A percentile compares a stretch with the other conserved stretches of the same genome.
Conservation (phyloP, 768 basidiomycete species). For the Pholiota microspora region DNA sequence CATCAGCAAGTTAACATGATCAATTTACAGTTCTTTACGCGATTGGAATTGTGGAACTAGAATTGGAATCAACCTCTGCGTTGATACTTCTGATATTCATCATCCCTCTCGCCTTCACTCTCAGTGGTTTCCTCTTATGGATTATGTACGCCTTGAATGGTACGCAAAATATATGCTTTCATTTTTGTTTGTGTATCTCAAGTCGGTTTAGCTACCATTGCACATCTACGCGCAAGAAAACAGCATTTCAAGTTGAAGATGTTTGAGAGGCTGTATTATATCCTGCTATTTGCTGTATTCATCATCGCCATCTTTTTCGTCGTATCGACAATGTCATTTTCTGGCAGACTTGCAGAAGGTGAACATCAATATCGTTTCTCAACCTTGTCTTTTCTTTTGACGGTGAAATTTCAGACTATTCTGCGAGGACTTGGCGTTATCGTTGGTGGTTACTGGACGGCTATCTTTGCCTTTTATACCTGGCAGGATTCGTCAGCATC, state of each 20-base stretch:
- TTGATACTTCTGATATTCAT: constrained; percentile 85
- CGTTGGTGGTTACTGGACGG: constrained; percentile 98
- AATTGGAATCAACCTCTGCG: constrained; percentile 87
- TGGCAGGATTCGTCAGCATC: constrained; percentile 75
- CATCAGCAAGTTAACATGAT: no score
- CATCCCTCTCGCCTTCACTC: constrained; percentile 89
- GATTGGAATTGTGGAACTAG: constrained; percentile 90
- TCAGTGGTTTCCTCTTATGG: constrained; percentile 97
- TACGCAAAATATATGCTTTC: constrained; percentile 30
- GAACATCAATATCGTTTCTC: constrained; percentile 10
- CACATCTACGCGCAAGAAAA: constrained; percentile 81
- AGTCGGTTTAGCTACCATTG: constrained; percentile 68
- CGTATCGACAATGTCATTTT: constrained; percentile 88
- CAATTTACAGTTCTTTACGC: constrained; percentile 89
- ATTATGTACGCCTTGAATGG: constrained; percentile 90
- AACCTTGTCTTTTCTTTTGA: not conserved
- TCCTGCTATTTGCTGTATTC: constrained; percentile 78
- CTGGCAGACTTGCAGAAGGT: constrained; percentile 91
- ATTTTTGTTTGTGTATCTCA: not conserved
- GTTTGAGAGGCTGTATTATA: constrained; percentile 85
- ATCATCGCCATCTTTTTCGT: constrained; percentile 90
- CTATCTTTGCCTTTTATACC: constrained; percentile 87
- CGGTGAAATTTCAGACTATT: constrained; percentile 62
- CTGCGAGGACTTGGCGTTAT: constrained; percentile 83
- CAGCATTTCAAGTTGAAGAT: constrained; percentile 84